Evolutionary conservation across 768 basidiomycete genomes (phyloP).

Genomic region (Kwoniella sp.): DNA sequence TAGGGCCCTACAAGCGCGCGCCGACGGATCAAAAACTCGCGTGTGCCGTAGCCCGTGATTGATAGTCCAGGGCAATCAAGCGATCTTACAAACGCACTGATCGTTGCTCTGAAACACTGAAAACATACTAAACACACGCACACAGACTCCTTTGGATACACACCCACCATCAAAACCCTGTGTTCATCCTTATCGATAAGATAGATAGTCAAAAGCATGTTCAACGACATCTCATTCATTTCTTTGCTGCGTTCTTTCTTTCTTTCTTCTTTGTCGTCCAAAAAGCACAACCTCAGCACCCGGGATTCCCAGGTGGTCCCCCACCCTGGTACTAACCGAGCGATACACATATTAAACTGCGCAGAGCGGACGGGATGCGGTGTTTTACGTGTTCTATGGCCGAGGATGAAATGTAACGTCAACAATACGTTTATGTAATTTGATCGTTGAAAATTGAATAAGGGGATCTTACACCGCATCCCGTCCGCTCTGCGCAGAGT

Average conservation of each 20-base stretch:
- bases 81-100: too few species aligned
- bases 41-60: too few species aligned
- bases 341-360: conserved; percentile 5
- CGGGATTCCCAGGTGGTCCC: conserved; percentile 19
- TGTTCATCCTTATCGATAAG: background rate
- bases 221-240: too few species aligned
- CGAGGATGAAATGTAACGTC: background rate
- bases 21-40: too few species aligned
- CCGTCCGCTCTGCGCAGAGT: background rate
- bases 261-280: background rate
- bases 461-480: background rate
- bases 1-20: too few species aligned
- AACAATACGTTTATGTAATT: background rate
- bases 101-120: too few species aligned
- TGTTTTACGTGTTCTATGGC: background rate
- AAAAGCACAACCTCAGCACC: conserved; percentile 15
- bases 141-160: background rate
- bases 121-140: background rate
- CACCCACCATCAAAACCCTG: background rate
- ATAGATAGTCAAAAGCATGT: too few species aligned
- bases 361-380: conserved; percentile 2
- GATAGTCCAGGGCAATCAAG: too few species aligned
- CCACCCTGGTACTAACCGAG: conserved; percentile 20
- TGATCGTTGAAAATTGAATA: background rate
- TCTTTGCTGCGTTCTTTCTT: background rate